Conservation (phyloP, 352 stramenopile genomes). For the Phytophthora citricola region DNA sequence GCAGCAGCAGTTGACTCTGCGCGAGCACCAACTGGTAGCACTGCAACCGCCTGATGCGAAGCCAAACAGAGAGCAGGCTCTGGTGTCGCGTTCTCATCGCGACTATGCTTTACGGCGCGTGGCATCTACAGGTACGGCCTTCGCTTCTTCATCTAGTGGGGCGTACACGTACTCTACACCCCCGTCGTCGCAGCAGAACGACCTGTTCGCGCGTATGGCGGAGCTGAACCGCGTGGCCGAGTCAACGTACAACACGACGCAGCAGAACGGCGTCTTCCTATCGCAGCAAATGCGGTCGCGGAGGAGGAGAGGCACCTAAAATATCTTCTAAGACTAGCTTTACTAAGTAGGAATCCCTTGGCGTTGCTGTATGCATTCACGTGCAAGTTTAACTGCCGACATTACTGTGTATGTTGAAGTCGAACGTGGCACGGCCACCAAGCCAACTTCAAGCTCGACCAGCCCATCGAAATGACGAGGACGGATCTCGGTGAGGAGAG, state of each 20-base stretch:
- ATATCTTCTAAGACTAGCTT: not conserved
- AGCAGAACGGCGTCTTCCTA: slow-evolving; percentile 28
- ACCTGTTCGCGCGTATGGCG: slow-evolving; percentile 35
- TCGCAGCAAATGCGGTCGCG: slow-evolving; percentile 27
- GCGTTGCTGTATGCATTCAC: not conserved
- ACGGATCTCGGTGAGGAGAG: slow-evolving; percentile 4
- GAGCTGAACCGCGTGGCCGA: slow-evolving; percentile 37
- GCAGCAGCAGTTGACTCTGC: slow-evolving; percentile 25
- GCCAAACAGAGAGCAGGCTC: slow-evolving; percentile 5
- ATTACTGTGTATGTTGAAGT: slow-evolving; percentile 8
- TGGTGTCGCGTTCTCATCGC: slow-evolving; percentile 5
- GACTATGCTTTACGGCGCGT: slow-evolving; percentile 16
- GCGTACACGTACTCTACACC: slow-evolving; percentile 1
- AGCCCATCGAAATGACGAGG: not conserved
- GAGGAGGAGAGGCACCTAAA: slow-evolving; percentile 1
- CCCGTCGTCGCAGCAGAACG: slow-evolving; percentile 12
- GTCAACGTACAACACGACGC: slow-evolving; percentile 41
- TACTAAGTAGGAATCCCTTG: not conserved
- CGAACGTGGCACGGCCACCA: slow-evolving; percentile 3
- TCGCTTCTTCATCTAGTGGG: not conserved
- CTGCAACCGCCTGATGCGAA: slow-evolving; percentile 5
- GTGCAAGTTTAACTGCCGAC: not conserved
- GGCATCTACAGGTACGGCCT: slow-evolving; percentile 15
- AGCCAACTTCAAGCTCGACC: slow-evolving; percentile 10
- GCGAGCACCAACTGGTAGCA: slow-evolving; percentile 10